Base-by-base conservation (phyloP, 2,329 filamentous ascomycete genomes). In the Tolypocladium tundrense region DNA sequence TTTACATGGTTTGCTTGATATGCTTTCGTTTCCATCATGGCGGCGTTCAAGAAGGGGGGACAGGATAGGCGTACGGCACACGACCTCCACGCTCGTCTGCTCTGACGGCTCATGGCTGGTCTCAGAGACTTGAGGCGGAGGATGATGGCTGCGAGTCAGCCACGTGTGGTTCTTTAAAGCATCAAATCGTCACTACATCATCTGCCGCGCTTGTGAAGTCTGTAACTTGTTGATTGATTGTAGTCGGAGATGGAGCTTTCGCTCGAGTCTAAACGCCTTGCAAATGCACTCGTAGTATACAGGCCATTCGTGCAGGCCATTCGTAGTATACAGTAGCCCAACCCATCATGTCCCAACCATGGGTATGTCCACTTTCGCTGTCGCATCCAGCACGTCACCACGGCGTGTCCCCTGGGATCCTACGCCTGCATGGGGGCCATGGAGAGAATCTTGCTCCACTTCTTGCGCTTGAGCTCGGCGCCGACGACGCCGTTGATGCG, bases 401-500 rank as follows among this genome's bases (percentile, higher is more conserved):
- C 31, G 10, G 3, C 31, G 19, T 19, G 31, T 16, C 16, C n/a
- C 10, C 19, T 21, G 10, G 4, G 48, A 21, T 19, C 8, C 48
- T 75, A 84, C 42, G 77, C 81, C 66, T 84, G 79, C 75, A 82
- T 80, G 27, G 94, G 93, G 57, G 94, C 94, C 81, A 99, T 84
- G 66, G 90, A 96, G 70, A 99, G 75, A 68, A 99, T 97, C 84
- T 97, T 99, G 68, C 91, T 96, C 94, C 94, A 99, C 77, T 96
- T 88, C 81, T 90, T 94, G 71, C 90, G 85, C 71, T 90, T 86
- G 73, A 99, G 75, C 78, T 99, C 94, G 37, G 86, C 82, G 59
- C 91, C 94, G 51, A 99, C 94, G 51, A 97, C 85, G 64, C 92
- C 91, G 74, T 91, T 96, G 78, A 97, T 84, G 71, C 94, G 87